These are phyloP conservation scores for Domatiomyces globalis DNA, from an alignment of 2,329 filamentous ascomycete genomes.

Conservation along the genomic window DNA sequence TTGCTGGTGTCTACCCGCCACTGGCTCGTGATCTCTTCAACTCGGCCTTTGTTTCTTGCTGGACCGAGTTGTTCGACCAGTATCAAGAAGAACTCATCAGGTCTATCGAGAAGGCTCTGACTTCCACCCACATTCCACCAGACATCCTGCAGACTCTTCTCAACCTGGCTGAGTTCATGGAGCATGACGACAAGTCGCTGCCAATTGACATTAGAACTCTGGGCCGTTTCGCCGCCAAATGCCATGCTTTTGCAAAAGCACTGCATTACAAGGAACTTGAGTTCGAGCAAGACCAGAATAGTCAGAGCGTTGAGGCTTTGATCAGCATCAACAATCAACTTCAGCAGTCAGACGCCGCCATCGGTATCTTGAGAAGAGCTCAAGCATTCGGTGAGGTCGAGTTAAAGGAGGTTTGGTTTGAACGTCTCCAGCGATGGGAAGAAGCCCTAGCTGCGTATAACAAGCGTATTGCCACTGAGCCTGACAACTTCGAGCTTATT, in stretches of 20 bases:
- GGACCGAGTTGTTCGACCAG: conserved; percentile 92
- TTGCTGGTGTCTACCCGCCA: conserved; percentile 83
- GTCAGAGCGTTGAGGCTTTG: conserved; percentile 84
- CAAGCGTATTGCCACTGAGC: conserved; percentile 61
- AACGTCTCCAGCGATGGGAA: conserved; percentile 96
- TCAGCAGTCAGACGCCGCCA: conserved; percentile 94
- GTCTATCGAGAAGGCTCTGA: conserved; percentile 89
- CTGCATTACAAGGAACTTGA: conserved; percentile 98
- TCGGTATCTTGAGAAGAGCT: conserved; percentile 90
- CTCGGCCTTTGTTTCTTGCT: conserved; percentile 96
- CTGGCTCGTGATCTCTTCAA: conserved; percentile 93
- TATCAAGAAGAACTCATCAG: conserved; percentile 94
- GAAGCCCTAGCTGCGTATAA: conserved; percentile 88
- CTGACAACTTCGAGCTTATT: conserved; percentile 77
- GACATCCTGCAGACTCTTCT: conserved; percentile 88
- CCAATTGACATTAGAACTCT: conserved; percentile 93
- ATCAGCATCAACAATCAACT: conserved; percentile 99
- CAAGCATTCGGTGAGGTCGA: conserved; percentile 94
- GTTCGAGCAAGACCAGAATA: conserved; percentile 94
- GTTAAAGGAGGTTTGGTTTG: conserved; percentile 95
- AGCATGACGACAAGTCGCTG: conserved; percentile 95
- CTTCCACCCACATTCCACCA: conserved; percentile 86
- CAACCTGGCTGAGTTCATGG: conserved; percentile 98
- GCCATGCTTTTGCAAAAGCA: conserved; percentile 95
- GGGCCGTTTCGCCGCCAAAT: conserved; percentile 87